A percentile compares a stretch with the other conserved stretches of the same genome.
Conservation (phyloP, 495 filamentous ascomycete genomes). For the Lasiosphaeria hispida region DNA sequence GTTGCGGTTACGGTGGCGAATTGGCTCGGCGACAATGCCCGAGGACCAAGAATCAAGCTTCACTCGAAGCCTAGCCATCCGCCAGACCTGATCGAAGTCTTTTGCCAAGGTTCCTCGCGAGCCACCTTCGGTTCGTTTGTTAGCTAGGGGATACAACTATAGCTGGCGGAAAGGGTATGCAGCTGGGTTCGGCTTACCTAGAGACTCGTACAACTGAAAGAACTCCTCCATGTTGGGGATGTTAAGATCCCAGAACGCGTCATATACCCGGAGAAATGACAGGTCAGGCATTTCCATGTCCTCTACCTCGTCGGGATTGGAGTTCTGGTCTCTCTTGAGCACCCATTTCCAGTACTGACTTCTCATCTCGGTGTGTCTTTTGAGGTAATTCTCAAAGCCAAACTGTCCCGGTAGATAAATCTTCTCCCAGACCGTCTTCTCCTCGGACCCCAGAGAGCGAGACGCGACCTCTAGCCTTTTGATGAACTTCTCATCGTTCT, state of each 20-base stretch:
- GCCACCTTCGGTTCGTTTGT: constrained; percentile 1
- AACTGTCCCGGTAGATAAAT: neutral
- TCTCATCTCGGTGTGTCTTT: neutral
- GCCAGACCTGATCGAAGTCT: constrained; percentile 12
- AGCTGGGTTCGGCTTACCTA: no score
- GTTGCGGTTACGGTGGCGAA: constrained; percentile 23
- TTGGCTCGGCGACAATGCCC: constrained; percentile 19
- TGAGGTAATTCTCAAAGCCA: neutral
- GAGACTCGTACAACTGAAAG: no score
- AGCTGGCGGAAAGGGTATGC: no score
- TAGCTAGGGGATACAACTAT: no score
- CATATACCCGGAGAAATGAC: no score
- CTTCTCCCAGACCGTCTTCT: constrained; percentile 14
- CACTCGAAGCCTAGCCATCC: constrained; percentile 21
- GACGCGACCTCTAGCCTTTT: constrained; percentile 26
- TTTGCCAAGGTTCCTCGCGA: constrained; percentile 2
- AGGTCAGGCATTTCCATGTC: no score
- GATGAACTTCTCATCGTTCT: constrained; percentile 17
- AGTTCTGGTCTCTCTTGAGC: no score
- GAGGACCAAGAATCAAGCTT: constrained; percentile 25
- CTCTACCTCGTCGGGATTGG: no score
- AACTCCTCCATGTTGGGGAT: no score
- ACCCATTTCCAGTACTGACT: no score
- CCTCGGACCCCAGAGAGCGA: constrained; percentile 25
- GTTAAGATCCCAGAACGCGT: no score